A percentile compares a stretch with the other conserved stretches of the same genome.
These are phyloP conservation scores for Chlamydomonas applanata DNA, from an alignment of 139 green algal species.

Conservation along the genomic window DNA sequence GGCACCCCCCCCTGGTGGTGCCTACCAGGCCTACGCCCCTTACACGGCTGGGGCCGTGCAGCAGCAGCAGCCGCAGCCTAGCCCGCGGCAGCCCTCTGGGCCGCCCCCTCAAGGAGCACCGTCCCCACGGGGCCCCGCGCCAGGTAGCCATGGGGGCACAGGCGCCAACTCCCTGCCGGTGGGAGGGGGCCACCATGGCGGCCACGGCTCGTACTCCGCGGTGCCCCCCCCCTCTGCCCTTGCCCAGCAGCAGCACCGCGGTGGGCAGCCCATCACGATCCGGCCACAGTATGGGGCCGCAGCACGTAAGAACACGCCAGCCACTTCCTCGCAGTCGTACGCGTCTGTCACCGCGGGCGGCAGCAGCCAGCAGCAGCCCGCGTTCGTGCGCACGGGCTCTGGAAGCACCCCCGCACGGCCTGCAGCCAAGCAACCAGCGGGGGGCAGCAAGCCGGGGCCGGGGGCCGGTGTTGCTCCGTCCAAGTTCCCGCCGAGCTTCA, in stretches of 20 bases:
- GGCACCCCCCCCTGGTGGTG: not conserved
- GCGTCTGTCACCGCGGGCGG: not conserved
- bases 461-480: not conserved
- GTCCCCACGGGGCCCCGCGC: too few relatives aligned
- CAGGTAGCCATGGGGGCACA: too few relatives aligned
- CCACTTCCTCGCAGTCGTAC: not conserved
- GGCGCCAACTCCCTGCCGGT: too few relatives aligned
- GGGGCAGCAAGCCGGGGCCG: not conserved
- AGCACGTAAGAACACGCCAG: not conserved
- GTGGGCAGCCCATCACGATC: not conserved
- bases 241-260: too few relatives aligned
- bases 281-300: not conserved
- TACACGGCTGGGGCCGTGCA: not conserved
- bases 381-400: not conserved
- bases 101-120: too few relatives aligned
- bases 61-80: too few relatives aligned
- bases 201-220: too few relatives aligned
- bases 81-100: too few relatives aligned
- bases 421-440: not conserved
- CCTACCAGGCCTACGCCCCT: not conserved
- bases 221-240: too few relatives aligned
- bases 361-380: not conserved
- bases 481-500: slow-evolving; percentile 18
- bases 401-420: not conserved
- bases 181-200: too few relatives aligned